Conservation (phyloP, 2,329 filamentous ascomycete genomes). For the Colletotrichum liaoningense region DNA sequence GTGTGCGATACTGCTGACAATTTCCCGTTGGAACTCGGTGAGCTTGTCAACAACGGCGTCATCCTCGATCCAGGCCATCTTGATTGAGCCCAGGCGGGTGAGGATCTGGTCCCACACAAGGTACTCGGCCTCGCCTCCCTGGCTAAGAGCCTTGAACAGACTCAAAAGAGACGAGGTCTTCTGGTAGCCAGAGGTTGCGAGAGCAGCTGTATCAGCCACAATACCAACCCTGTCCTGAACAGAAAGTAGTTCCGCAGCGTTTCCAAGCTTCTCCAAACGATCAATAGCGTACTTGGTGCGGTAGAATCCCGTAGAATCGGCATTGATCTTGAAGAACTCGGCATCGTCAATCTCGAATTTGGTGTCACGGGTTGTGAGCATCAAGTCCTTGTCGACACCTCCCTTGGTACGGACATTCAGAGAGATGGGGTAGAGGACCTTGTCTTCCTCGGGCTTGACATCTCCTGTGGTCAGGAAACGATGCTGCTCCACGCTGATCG, state of each 20-base stretch:
- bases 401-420: constrained; percentile 85
- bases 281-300: constrained; percentile 88
- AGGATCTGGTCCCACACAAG: constrained; percentile 97
- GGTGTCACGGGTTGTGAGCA: constrained; percentile 71
- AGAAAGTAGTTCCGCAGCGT: constrained; percentile 84
- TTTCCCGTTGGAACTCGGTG: constrained; percentile 83
- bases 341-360: constrained; percentile 81
- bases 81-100: constrained; percentile 80
- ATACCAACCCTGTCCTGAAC: constrained; percentile 95
- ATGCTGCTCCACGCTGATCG: constrained; percentile 92
- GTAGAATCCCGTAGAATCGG: constrained; percentile 93
- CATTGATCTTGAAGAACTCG: constrained; percentile 97
- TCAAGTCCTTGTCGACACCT: constrained; percentile 82
- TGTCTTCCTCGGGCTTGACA: constrained; percentile 91
- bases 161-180: constrained; percentile 91
- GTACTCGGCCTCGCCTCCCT: constrained; percentile 83
- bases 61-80: constrained; percentile 89
- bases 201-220: constrained; percentile 91
- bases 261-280: constrained; percentile 86
- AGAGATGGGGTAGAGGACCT: constrained; percentile 90
- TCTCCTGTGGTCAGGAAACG: constrained; percentile 93
- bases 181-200: constrained; percentile 91
- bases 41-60: constrained; percentile 78
- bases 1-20: constrained; percentile 84
- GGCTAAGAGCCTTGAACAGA: constrained; percentile 84